phyloP scores from a whole-genome alignment of 495 filamentous ascomycete species.

The Daldinia childiae region DNA sequence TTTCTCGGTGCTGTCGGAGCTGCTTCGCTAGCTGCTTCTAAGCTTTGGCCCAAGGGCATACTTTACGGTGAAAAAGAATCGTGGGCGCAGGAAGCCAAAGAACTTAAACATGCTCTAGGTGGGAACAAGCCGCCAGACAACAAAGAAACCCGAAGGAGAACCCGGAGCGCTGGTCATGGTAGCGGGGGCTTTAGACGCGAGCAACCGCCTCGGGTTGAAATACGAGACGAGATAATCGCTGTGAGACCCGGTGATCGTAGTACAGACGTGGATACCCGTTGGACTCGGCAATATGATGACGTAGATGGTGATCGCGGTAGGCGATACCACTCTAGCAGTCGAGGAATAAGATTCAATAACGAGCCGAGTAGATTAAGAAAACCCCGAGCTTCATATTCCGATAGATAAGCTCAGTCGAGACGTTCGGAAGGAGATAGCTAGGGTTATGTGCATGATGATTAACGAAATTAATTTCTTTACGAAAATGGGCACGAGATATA shows the following conservation, averaged over 20 bases:
- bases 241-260: slow-evolving; percentile 8
- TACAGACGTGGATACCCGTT: slow-evolving; percentile 10
- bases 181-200: slow-evolving; percentile 5
- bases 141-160: slow-evolving; percentile 5
- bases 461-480: neutral
- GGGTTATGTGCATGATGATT: neutral
- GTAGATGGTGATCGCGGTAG: neutral
- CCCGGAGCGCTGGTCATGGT: neutral
- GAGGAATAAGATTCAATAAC: slow-evolving; percentile 6
- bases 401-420: neutral
- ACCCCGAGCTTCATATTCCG: neutral
- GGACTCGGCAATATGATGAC: neutral
- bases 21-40: slow-evolving; percentile 49
- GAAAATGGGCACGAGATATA: neutral
- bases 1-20: slow-evolving; percentile 53
- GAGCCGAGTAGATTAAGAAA: neutral
- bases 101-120: slow-evolving; percentile 21
- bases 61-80: slow-evolving; percentile 52
- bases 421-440: neutral
- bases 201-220: slow-evolving; percentile 2
- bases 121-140: neutral
- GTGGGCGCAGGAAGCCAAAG: slow-evolving; percentile 34
- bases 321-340: neutral
- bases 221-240: slow-evolving; percentile 16
- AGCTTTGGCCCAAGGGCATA: slow-evolving; percentile 55